A percentile compares a stretch with the other conserved stretches of the same genome.
Evolutionary conservation across 1,139 yeast genomes (phyloP).

Genomic region (Lodderomyces orthopsilosis): DNA sequence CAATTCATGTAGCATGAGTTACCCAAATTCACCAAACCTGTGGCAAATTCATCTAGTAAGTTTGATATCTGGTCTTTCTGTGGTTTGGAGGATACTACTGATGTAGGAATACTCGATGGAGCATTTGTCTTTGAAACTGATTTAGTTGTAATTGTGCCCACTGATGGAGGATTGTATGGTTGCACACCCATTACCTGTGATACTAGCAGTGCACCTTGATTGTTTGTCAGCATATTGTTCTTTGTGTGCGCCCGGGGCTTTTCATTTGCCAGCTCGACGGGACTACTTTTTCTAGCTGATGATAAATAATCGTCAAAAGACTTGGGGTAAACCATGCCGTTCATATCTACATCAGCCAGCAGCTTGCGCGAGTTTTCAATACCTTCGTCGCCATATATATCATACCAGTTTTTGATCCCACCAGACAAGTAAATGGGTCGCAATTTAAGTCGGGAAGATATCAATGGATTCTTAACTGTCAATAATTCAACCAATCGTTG

Average conservation of each 20-base stretch:
- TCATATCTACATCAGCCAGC: not conserved
- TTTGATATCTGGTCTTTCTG: conserved; percentile 5
- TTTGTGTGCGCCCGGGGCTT: not conserved
- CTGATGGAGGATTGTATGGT: conserved; percentile 1
- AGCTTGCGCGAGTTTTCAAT: conserved; percentile 19
- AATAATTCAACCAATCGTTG: conserved; percentile 53
- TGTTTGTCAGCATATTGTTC: not conserved
- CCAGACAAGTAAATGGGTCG: conserved; percentile 40
- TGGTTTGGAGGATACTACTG: conserved; percentile 7
- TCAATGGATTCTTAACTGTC: conserved; percentile 34
- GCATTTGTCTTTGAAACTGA: conserved; percentile 4
- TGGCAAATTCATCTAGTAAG: conserved; percentile 34
- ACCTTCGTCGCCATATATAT: conserved; percentile 29
- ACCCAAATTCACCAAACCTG: conserved; percentile 79
- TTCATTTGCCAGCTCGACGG: not conserved
- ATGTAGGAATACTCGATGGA: conserved; percentile 8
- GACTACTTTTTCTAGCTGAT: conserved; percentile 6
- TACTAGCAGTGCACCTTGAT: not conserved
- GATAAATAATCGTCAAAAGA: conserved; percentile 42
- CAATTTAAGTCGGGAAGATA: conserved; percentile 33
- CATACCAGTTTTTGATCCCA: conserved; percentile 41
- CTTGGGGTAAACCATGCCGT: conserved; percentile 23
- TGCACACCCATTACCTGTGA: conserved; percentile 1
- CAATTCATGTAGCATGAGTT: conserved; percentile 95
- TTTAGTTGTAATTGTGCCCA: conserved; percentile 1